Evolutionary conservation across 2,329 filamentous ascomycete genomes (phyloP).

Genomic region (Xylariaceae sp.): DNA sequence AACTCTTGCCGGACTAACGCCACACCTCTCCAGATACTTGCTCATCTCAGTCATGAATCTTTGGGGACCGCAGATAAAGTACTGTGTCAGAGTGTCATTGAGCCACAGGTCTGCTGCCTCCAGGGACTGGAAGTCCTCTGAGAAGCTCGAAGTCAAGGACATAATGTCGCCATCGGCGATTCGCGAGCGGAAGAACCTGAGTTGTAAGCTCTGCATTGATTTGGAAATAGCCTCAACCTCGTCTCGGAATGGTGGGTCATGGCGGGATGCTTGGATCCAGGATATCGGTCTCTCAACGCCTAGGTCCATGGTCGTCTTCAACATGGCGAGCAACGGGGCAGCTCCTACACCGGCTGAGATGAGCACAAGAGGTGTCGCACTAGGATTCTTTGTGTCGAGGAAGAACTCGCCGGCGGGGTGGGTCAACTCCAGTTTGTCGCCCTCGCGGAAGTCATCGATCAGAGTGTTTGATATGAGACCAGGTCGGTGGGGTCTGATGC

Average conservation of each 20-base stretch:
- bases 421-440: conserved; percentile 60
- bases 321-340: conserved; percentile 57
- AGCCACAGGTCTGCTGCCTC: conserved; percentile 44
- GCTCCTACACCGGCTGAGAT: conserved; percentile 60
- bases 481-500: conserved; percentile 33
- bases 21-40: conserved; percentile 18
- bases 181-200: conserved; percentile 48
- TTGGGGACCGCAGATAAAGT: conserved; percentile 53
- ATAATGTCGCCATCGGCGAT: conserved; percentile 43
- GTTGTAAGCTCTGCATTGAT: conserved; percentile 33
- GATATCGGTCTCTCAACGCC: conserved; percentile 47
- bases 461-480: conserved; percentile 68
- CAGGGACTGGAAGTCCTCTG: conserved; percentile 45
- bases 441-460: conserved; percentile 57
- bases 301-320: conserved; percentile 48
- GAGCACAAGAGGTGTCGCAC: conserved; percentile 51
- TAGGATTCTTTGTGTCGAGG: conserved; percentile 42
- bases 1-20: conserved; percentile 19
- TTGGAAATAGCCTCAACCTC: conserved; percentile 45
- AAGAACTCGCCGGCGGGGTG: conserved; percentile 64
- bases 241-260: conserved; percentile 49
- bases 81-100: conserved; percentile 43
- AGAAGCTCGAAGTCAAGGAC: conserved; percentile 42
- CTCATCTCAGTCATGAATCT: conserved; percentile 50
- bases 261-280: conserved; percentile 57